Base-by-base conservation (phyloP, 441 rosid genomes). In the Brassica balearica region DNA sequence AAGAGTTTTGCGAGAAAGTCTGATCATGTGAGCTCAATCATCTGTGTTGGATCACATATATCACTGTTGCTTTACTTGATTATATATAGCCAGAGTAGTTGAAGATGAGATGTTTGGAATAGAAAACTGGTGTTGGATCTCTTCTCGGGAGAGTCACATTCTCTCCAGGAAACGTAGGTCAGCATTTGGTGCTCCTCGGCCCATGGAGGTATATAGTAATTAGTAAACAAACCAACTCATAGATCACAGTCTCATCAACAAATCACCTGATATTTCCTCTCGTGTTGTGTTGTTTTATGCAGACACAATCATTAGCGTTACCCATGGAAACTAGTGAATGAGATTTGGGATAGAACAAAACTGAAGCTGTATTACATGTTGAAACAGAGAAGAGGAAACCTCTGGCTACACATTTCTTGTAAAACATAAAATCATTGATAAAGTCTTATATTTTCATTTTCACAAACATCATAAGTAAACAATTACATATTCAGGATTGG, bases 131-230 rank as follows among this genome's bases (percentile, higher is more conserved):
- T 85, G 94, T 78, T 93, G 99, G 99, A 92, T 38, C 92, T 3
- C 94, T 92, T 59, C 97, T 98, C 0, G 99, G 97, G 36, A 88
- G 98, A 84, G 98, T 87, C 46, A 92, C 99, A 20, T 95, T 91
- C 87, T 92, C 97, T 15, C 99, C 98, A n/a, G 99, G 98, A 82
- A 92, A 92, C 88, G 85, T 87, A 23, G 99, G 98, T 32, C 93
- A 68, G 91, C 97, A 51, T 95, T 93, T 84, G 99, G 97, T 61
- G 95, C 95, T 64, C 93, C 98, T 34, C 94, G 94, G 25, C 97
- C 97, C 5, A 88, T 86, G 88, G 90, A 93, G 86, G 97, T 90
- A 59, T 66, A 55, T 72, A 43, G 67, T 8, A 51, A 81, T 55
- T 71, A 41, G 66, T 8, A 51, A 81, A 76, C 77, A 59, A 58